These are phyloP conservation scores for Colletotrichum costaricense DNA, from an alignment of 2,329 filamentous ascomycete species.

Conservation along the genomic window DNA sequence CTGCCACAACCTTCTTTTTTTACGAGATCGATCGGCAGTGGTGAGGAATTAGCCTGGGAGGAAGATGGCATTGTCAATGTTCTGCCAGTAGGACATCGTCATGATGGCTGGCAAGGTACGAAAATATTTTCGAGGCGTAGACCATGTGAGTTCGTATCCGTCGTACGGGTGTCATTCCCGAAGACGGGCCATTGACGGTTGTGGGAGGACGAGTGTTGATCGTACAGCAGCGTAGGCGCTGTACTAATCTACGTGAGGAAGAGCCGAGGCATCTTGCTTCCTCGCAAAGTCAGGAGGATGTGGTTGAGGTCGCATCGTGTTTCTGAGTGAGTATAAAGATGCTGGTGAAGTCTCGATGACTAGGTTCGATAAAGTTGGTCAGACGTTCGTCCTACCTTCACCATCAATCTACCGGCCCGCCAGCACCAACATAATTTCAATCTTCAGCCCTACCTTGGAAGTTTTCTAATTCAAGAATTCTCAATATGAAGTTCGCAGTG, in stretches of 20 bases:
- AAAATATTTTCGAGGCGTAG: neutral
- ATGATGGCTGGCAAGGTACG: neutral
- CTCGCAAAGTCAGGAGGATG: neutral
- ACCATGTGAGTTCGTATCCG: slow-evolving; percentile 21
- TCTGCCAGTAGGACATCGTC: neutral
- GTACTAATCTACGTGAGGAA: neutral
- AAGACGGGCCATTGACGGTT: slow-evolving; percentile 3
- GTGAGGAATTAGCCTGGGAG: too few species aligned
- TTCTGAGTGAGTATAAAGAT: neutral
- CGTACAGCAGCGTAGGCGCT: neutral
- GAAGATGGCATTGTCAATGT: neutral
- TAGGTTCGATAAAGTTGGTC: neutral
- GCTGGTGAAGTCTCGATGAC: neutral
- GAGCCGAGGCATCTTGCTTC: neutral
- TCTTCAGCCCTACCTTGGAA: neutral
- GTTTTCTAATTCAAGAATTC: neutral
- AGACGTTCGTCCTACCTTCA: too few species aligned
- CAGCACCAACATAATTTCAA: neutral
- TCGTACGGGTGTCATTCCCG: neutral
- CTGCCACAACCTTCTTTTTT: neutral
- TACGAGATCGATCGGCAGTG: neutral
- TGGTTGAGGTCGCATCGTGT: neutral
- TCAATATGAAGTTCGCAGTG: slow-evolving; percentile 39
- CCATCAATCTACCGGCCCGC: too few species aligned
- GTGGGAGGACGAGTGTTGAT: neutral